phyloP scores from a whole-genome alignment of 345 rosid genomes.

The Camelina hispida region DNA sequence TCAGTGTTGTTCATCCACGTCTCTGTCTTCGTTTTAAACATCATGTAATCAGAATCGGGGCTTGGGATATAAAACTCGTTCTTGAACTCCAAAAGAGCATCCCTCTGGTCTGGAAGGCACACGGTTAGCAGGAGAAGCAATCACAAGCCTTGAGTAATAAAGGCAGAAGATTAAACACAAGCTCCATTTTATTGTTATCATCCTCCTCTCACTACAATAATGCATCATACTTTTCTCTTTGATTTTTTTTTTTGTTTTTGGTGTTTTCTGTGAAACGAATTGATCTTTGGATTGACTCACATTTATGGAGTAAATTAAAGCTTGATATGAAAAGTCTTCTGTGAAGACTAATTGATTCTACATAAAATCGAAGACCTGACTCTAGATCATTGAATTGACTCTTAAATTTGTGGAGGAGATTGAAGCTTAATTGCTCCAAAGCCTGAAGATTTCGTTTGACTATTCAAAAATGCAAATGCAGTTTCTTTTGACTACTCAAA shows the following conservation, averaged over 20 bases:
- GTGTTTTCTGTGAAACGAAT: not conserved
- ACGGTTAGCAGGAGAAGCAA: not conserved
- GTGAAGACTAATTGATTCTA: not conserved
- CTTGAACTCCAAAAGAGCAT: slow-evolving; percentile 30
- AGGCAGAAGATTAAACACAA: not conserved
- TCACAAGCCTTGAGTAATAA: not conserved
- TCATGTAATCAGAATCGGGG: too few relatives aligned
- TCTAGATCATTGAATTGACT: not conserved
- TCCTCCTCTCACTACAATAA: not conserved
- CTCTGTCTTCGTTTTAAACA: not conserved
- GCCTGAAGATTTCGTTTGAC: not conserved
- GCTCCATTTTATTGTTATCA: not conserved
- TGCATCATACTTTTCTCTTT: not conserved
- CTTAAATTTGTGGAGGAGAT: not conserved
- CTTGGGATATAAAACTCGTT: not conserved
- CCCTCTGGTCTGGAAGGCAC: slow-evolving; percentile 27
- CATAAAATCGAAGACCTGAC: not conserved
- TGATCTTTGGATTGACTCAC: not conserved
- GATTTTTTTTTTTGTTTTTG: too few relatives aligned
- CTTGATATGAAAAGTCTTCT: not conserved
- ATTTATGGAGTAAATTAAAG: not conserved
- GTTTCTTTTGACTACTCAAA: not conserved
- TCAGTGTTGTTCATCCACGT: slow-evolving; percentile 23
- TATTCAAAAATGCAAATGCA: not conserved
- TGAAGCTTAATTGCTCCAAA: not conserved